Percentiles rank a stretch among this genome's conserved stretches.
Conservation (phyloP, 2,329 filamentous ascomycete genomes). For the Triangularia verruculosa region DNA sequence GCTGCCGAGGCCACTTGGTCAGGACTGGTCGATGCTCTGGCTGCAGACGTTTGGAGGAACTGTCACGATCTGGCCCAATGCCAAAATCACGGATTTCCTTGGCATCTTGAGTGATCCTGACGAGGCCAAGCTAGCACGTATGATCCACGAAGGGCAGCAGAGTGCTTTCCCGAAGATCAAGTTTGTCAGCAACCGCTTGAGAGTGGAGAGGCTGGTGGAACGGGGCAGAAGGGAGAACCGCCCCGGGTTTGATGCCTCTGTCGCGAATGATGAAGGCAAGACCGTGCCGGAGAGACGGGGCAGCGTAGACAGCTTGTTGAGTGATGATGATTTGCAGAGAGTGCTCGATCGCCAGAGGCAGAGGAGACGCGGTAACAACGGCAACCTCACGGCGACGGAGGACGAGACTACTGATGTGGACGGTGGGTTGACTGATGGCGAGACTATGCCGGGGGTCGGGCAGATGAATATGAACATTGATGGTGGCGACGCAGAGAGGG, state of each 20-base stretch:
- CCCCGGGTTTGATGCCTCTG: conserved; percentile 24
- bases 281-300: conserved; percentile 37
- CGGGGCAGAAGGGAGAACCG: conserved; percentile 54
- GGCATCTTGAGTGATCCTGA: conserved; percentile 84
- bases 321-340: conserved; percentile 56
- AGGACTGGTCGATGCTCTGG: conserved; percentile 97
- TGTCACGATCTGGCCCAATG: conserved; percentile 94
- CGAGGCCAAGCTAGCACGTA: conserved; percentile 69
- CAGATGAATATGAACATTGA: conserved; percentile 3
- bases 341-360: conserved; percentile 35
- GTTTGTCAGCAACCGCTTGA: conserved; percentile 84
- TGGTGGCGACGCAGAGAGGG: not conserved
- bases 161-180: conserved; percentile 88
- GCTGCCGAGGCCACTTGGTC: conserved; percentile 81
- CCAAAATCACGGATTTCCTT: conserved; percentile 72
- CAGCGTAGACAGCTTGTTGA: conserved; percentile 59
- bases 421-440: conserved; percentile 4
- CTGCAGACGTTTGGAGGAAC: conserved; percentile 92
- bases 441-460: conserved; percentile 2
- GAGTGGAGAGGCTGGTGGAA: conserved; percentile 71
- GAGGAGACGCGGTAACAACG: conserved; percentile 12
- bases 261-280: not conserved
- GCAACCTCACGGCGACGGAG: conserved; percentile 29
- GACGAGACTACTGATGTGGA: conserved; percentile 32
- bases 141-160: conserved; percentile 88